Conservation (phyloP, 2,329 filamentous ascomycete species). For the Ampelomyces quisqualis region DNA sequence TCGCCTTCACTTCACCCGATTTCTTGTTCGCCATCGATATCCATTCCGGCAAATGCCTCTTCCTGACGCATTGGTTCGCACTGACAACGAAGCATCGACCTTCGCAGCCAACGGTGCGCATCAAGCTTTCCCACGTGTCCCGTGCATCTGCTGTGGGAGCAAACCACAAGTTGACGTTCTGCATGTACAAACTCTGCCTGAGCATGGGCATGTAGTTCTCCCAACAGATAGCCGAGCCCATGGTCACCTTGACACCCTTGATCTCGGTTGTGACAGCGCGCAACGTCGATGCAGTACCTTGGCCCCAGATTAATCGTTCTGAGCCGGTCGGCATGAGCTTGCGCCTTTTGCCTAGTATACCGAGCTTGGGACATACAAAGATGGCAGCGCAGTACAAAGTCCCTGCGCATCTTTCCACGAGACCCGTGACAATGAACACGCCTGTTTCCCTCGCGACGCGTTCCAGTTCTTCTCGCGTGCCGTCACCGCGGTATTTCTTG, state of each 20-base stretch:
- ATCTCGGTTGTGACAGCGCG: conserved; percentile 77
- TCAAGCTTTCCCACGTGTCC: conserved; percentile 78
- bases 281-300: conserved; percentile 76
- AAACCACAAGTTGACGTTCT: conserved; percentile 89
- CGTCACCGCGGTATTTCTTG: conserved; percentile 62
- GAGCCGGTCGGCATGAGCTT: conserved; percentile 91
- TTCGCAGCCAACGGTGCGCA: conserved; percentile 79
- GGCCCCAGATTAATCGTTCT: conserved; percentile 85
- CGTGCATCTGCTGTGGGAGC: conserved; percentile 85
- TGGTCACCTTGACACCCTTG: conserved; percentile 73
- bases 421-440: conserved; percentile 77
- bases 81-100: conserved; percentile 83
- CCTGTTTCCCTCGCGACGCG: conserved; percentile 72
- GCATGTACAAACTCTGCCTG: conserved; percentile 77
- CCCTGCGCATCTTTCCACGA: conserved; percentile 78
- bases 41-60: conserved; percentile 59
- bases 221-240: conserved; percentile 92
- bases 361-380: conserved; percentile 74
- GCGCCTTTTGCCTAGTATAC: conserved; percentile 78
- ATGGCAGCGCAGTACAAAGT: conserved; percentile 81
- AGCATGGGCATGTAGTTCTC: conserved; percentile 95
- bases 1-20: neutral
- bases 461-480: conserved; percentile 79
- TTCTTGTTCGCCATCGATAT: conserved; percentile 42
- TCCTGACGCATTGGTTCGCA: conserved; percentile 76